These are phyloP conservation scores for Apiotrichum akiyoshidainum DNA, from an alignment of 1,284 basidiomycete genomes.

Conservation along the genomic window DNA sequence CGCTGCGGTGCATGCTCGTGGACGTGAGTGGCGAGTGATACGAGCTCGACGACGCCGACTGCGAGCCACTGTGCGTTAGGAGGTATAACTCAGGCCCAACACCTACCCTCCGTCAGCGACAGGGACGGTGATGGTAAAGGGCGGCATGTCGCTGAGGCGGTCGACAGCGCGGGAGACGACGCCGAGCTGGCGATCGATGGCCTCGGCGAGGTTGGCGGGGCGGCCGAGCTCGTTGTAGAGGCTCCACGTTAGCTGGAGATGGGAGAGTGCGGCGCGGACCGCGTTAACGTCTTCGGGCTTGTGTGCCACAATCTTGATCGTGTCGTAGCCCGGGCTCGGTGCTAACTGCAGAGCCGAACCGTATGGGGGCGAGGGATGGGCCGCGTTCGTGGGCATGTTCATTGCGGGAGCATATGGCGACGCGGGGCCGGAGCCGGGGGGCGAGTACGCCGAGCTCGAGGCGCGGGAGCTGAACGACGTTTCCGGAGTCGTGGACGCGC, in stretches of 20 bases:
- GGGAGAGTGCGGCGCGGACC: constrained; percentile 3
- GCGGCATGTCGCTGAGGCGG: constrained; percentile 2
- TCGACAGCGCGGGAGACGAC: constrained; percentile 1
- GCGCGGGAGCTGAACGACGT: no score
- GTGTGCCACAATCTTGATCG: constrained; percentile 6
- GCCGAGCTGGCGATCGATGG: constrained; percentile 6
- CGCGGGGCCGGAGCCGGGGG: background rate
- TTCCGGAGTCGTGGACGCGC: no score
- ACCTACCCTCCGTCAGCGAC: background rate
- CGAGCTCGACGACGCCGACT: background rate
- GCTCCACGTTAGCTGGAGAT: constrained; percentile 11
- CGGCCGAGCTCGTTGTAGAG: constrained; percentile 9
- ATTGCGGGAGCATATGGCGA: no score
- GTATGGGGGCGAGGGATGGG: background rate
- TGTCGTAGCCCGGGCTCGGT: constrained; percentile 2
- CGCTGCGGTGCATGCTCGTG: no score
- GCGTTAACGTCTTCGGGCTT: constrained; percentile 8
- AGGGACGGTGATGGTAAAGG: constrained; percentile 8
- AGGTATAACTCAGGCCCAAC: background rate
- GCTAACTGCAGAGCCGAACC: no score
- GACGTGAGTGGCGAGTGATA: no score
- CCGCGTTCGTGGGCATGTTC: background rate
- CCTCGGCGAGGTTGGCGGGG: constrained; percentile 8
- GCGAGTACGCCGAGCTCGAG: no score
- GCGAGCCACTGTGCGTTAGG: background rate